phyloP scores from a whole-genome alignment of 352 stramenopile species.

The Peronospora tabacina region DNA sequence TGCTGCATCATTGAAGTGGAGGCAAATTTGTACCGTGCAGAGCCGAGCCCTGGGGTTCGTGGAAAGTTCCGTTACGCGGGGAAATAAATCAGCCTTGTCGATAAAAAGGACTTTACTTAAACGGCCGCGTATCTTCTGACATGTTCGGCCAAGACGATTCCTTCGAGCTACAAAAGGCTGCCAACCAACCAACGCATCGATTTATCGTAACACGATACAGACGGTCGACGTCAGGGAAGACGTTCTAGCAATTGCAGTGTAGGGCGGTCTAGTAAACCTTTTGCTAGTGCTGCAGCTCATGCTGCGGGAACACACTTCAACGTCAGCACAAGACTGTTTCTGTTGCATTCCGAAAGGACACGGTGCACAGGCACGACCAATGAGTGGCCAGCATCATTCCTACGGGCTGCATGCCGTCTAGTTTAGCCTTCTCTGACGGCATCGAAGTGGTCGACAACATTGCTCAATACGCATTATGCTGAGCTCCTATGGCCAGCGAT shows the following conservation, averaged over 20 bases:
- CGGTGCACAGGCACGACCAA: neutral
- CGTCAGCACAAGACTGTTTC: slow-evolving; percentile 7
- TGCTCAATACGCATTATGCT: neutral
- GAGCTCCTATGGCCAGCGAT: neutral
- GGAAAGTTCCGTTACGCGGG: slow-evolving; percentile 27
- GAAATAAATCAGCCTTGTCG: slow-evolving; percentile 22
- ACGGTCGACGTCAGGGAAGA: neutral
- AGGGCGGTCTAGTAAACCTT: neutral
- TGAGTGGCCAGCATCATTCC: slow-evolving; percentile 11
- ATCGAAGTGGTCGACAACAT: neutral
- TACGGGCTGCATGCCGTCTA: neutral
- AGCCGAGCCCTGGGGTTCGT: slow-evolving; percentile 23
- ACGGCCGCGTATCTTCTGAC: slow-evolving; percentile 13
- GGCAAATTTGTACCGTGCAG: slow-evolving; percentile 15
- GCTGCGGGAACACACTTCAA: slow-evolving; percentile 5
- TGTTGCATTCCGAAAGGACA: slow-evolving; percentile 21
- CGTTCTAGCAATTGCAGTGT: neutral
- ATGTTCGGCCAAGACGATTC: neutral
- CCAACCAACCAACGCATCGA: neutral
- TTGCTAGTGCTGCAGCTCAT: neutral
- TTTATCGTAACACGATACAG: neutral
- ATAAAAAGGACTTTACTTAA: slow-evolving; percentile 10
- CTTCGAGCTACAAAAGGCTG: neutral
- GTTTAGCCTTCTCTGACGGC: neutral
- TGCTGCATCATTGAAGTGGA: slow-evolving; percentile 27